A percentile compares a stretch with the other conserved stretches of the same genome.
These are phyloP conservation scores for Camellia sinensis DNA, from an alignment of 148 eudicot species.

Conservation along the genomic window DNA sequence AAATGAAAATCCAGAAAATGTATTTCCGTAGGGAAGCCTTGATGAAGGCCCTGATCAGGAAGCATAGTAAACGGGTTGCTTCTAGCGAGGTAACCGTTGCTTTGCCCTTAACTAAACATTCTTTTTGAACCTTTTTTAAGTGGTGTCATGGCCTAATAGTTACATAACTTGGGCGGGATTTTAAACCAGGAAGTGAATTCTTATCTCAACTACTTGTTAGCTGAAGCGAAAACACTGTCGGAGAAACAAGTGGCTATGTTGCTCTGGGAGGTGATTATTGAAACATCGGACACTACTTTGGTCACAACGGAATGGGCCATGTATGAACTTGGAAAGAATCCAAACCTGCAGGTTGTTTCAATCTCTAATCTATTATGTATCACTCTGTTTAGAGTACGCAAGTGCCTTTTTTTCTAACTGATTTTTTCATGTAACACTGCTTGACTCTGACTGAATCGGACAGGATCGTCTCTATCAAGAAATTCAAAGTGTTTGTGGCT, in stretches of 20 bases:
- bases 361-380: not conserved
- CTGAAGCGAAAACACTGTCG: slow-evolving; percentile 53
- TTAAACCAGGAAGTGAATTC: slow-evolving; percentile 45
- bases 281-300: slow-evolving; percentile 78
- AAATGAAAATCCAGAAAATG: slow-evolving; percentile 43
- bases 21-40: slow-evolving; percentile 56
- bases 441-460: not conserved
- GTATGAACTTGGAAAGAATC: slow-evolving; percentile 78
- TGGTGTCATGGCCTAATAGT: not conserved
- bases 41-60: slow-evolving; percentile 63
- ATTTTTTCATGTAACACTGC: not conserved
- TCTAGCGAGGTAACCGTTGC: slow-evolving; percentile 40
- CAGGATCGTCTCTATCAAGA: slow-evolving; percentile 61
- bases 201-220: slow-evolving; percentile 56
- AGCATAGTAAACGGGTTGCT: slow-evolving; percentile 41
- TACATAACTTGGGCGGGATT: not conserved
- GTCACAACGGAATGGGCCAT: slow-evolving; percentile 87
- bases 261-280: slow-evolving; percentile 81
- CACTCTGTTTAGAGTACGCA: too few relatives aligned
- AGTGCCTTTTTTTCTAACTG: too few relatives aligned
- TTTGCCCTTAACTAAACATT: not conserved
- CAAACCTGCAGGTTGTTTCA: slow-evolving; percentile 55
- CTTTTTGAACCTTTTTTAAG: not conserved
- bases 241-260: slow-evolving; percentile 65
- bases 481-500: slow-evolving; percentile 62